These are phyloP conservation scores for Candida ortonii DNA, from an alignment of 805 yeast species.

Conservation along the genomic window DNA sequence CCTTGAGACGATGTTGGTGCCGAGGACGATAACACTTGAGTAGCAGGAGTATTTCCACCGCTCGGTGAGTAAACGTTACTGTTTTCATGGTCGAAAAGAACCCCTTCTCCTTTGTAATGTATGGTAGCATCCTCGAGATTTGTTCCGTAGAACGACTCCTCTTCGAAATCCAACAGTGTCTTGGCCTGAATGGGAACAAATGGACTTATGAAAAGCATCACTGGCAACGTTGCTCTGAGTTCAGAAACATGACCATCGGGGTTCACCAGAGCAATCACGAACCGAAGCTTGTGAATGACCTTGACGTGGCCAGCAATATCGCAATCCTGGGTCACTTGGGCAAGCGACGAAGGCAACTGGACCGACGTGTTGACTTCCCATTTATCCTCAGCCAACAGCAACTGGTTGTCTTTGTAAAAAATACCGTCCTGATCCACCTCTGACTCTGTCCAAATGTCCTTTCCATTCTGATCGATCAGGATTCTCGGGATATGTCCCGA, in stretches of 20 bases:
- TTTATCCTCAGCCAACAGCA: conserved; percentile 44
- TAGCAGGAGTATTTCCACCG: conserved; percentile 8
- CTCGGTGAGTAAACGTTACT: no score
- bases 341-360: conserved; percentile 67
- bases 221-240: conserved; percentile 84
- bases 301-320: conserved; percentile 65
- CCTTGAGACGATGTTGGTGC: conserved; percentile 8
- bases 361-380: conserved; percentile 73
- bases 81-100: conserved; percentile 26
- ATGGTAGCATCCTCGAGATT: conserved; percentile 29
- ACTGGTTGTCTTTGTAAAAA: conserved; percentile 32
- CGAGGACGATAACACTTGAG: conserved; percentile 6
- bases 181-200: conserved; percentile 68
- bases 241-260: conserved; percentile 94
- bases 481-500: conserved; percentile 46
- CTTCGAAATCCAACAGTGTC: conserved; percentile 29
- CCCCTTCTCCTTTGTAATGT: conserved; percentile 27
- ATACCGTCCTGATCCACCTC: conserved; percentile 37
- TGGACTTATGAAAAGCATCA: conserved; percentile 55
- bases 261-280: conserved; percentile 72
- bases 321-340: conserved; percentile 84
- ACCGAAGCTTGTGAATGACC: conserved; percentile 85
- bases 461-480: conserved; percentile 37
- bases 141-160: conserved; percentile 14
- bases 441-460: conserved; percentile 38